These are phyloP conservation scores for Vitis riparia DNA, from an alignment of 164 flowering plant species.

Conservation along the genomic window DNA sequence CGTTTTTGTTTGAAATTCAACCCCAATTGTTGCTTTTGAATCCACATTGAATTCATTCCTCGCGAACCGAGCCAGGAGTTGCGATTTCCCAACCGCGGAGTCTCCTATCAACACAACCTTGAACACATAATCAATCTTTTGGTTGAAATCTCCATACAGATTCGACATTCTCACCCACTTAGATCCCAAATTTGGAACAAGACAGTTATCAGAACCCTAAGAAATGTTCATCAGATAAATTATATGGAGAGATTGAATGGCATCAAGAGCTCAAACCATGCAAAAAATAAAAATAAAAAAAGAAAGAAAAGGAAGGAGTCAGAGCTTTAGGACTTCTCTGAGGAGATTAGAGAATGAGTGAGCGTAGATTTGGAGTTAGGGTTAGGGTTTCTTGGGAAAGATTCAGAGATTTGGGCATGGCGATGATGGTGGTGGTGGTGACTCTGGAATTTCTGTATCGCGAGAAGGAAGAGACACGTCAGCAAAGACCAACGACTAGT, in stretches of 20 bases:
- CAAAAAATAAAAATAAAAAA: too few relatives aligned
- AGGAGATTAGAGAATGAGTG: background rate
- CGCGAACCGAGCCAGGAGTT: slow-evolving; percentile 61
- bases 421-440: background rate
- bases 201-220: background rate
- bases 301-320: background rate
- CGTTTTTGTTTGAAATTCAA: slow-evolving; percentile 70
- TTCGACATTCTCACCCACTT: slow-evolving; percentile 46
- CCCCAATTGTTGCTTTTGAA: slow-evolving; percentile 75
- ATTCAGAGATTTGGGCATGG: background rate
- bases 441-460: too few relatives aligned
- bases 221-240: background rate
- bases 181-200: background rate
- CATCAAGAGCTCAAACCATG: background rate
- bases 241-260: background rate
- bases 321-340: background rate
- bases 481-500: slow-evolving; percentile 30
- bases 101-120: slow-evolving; percentile 73
- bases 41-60: slow-evolving; percentile 65
- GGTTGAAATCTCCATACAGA: slow-evolving; percentile 58
- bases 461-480: slow-evolving; percentile 6
- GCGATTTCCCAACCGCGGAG: slow-evolving; percentile 73
- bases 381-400: slow-evolving; percentile 14
- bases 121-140: slow-evolving; percentile 69
- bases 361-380: slow-evolving; percentile 6